A percentile compares a stretch with the other conserved stretches of the same genome.
These are phyloP conservation scores for Suillus occidentalis DNA, from an alignment of 768 basidiomycete species.

Conservation along the genomic window DNA sequence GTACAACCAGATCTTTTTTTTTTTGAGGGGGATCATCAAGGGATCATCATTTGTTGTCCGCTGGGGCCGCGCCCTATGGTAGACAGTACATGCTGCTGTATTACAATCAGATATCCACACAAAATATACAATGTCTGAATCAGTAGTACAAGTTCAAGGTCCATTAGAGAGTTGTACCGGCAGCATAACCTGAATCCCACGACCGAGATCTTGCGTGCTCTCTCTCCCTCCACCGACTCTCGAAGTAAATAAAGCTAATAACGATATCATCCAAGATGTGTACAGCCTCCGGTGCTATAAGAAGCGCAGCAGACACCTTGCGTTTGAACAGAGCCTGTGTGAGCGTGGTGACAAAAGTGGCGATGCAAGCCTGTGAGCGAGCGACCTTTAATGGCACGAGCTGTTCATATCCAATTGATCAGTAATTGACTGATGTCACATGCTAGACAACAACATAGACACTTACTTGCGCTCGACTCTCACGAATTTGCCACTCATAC, in stretches of 20 bases:
- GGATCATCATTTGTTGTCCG: too few species aligned
- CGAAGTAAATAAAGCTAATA: slow-evolving; percentile 38
- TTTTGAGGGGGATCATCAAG: too few species aligned
- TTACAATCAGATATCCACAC: background rate
- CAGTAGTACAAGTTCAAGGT: background rate
- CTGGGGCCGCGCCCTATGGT: too few species aligned
- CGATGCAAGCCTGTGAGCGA: slow-evolving; percentile 19
- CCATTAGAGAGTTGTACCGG: background rate
- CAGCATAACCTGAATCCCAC: slow-evolving; percentile 8
- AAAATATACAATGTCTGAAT: background rate
- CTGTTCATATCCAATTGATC: slow-evolving; percentile 7
- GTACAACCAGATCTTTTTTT: background rate
- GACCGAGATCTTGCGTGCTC: slow-evolving; percentile 17
- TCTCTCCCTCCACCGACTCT: slow-evolving; percentile 27
- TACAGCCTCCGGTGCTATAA: slow-evolving; percentile 28
- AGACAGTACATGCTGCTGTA: too few species aligned
- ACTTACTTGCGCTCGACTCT: slow-evolving; percentile 25
- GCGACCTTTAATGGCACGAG: slow-evolving; percentile 23
- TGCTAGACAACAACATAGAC: background rate
- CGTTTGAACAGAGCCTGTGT: slow-evolving; percentile 16
- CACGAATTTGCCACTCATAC: slow-evolving; percentile 31
- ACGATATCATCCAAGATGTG: slow-evolving; percentile 36
- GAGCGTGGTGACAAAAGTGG: slow-evolving; percentile 26
- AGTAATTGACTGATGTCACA: background rate
- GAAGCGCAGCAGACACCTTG: slow-evolving; percentile 22